Base-by-base conservation (phyloP, 2,329 filamentous ascomycete genomes). In the Aureobasidium sp. region DNA sequence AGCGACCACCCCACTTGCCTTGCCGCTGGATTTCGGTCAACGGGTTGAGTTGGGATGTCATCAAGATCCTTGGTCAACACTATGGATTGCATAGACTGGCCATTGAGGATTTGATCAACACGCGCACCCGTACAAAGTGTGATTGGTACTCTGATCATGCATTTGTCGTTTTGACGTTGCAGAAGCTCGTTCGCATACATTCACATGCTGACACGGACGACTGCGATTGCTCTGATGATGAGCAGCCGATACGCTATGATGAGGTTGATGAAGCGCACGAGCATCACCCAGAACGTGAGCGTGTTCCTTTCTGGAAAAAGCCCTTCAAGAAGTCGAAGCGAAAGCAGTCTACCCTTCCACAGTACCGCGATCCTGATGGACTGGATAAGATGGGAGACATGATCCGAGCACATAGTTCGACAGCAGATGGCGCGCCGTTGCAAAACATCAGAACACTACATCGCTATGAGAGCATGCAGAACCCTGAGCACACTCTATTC, bases 1-100 rank as follows among this genome's bases (percentile, higher is more conserved):
- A 90, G 2, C 87, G 89, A 71, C 88, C 90, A 40, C 79, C 83
- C 0, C 97, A 93, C 93, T 91, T 90, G 20, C 87, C 88, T 67
- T 96, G 93, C 73, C 88, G 95, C 27, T 98, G 95, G 95, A 95
- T 98, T 80, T 97, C 95, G 71, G 90, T 97, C 73, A 97, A 98
- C 76, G 94, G 95, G 0, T 80, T 97, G 25, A 95, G 93, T 72
- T 97, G 93, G 91, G 94, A 97, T 77, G 93, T 97, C 3, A 95
- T 98, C 66, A 88, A 93, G 71, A 85, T 88, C 0, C 80, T 97
- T 42, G 94, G 93, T 27, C 90, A 89, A 69, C 82, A 93, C 73
- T 96, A 97, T 74, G 85, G 87, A 33, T 82, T 98, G 45, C 95
- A 98, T 76, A 88, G 90, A 67, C 84, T 98, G 51, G 93, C 95